Conservation (phyloP, 1,139 yeast genomes). For the Petasospora fabianii region DNA sequence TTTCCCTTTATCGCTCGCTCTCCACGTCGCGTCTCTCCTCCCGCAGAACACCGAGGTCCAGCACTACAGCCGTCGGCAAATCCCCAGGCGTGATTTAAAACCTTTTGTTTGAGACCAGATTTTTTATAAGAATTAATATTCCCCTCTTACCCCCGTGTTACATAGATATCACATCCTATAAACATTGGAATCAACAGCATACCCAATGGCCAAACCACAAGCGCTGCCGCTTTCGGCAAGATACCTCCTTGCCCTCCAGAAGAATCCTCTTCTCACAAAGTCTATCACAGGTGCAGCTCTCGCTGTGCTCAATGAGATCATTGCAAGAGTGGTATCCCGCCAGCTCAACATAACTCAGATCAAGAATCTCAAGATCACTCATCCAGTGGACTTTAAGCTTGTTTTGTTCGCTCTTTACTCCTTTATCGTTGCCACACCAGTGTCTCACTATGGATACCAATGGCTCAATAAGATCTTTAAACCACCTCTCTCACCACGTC, state of each 20-base stretch:
- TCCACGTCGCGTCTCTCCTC: slow-evolving; percentile 6
- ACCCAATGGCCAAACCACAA: slow-evolving; percentile 3
- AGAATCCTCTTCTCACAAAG: slow-evolving; percentile 58
- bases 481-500: slow-evolving; percentile 36
- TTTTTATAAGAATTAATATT: too few species aligned
- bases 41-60: slow-evolving; percentile 15
- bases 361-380: slow-evolving; percentile 22
- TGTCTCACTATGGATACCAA: slow-evolving; percentile 52
- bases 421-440: slow-evolving; percentile 64
- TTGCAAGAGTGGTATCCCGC: slow-evolving; percentile 51
- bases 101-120: not conserved
- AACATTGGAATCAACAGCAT: not conserved
- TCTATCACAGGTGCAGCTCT: slow-evolving; percentile 56
- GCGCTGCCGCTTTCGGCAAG: slow-evolving; percentile 22
- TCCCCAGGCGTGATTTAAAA: not conserved
- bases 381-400: slow-evolving; percentile 30
- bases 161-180: too few species aligned
- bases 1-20: slow-evolving; percentile 2
- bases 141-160: too few species aligned
- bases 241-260: slow-evolving; percentile 41
- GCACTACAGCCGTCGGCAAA: not conserved
- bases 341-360: slow-evolving; percentile 32
- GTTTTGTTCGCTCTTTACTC: slow-evolving; percentile 68
- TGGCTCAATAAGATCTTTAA: slow-evolving; percentile 42
- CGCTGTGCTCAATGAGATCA: slow-evolving; percentile 55